These are phyloP conservation scores for Holtermannia corniformis DNA, from an alignment of 768 basidiomycete genomes.

Conservation along the genomic window DNA sequence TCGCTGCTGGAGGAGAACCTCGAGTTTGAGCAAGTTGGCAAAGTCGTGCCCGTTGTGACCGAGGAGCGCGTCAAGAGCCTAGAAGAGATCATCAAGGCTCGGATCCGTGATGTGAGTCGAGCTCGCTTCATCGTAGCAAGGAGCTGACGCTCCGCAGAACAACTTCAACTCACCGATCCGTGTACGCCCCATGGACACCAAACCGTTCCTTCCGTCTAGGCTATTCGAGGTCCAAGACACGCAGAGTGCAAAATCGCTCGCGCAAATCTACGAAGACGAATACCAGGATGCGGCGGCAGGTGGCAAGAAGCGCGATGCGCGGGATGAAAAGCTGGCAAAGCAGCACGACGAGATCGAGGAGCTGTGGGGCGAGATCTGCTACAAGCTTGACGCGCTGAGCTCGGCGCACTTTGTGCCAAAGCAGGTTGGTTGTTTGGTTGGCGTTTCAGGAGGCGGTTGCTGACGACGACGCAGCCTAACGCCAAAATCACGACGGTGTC, in stretches of 20 bases:
- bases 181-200: constrained; percentile 64
- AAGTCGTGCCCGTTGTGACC: constrained; percentile 77
- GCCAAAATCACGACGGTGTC: constrained; percentile 72
- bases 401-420: constrained; percentile 95
- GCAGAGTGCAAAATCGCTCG: constrained; percentile 77
- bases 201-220: constrained; percentile 82
- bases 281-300: constrained; percentile 62
- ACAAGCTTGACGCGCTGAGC: constrained; percentile 83
- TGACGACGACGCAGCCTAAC: constrained; percentile 57
- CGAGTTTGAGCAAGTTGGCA: constrained; percentile 84
- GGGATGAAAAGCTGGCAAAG: constrained; percentile 76
- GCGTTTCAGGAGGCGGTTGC: neutral
- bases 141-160: constrained; percentile 35
- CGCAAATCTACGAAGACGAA: constrained; percentile 92
- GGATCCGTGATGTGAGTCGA: constrained; percentile 61
- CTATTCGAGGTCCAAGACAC: constrained; percentile 81
- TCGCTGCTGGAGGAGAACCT: constrained; percentile 86
- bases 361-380: constrained; percentile 73
- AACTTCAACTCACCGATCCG: constrained; percentile 88
- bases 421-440: constrained; percentile 51
- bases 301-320: constrained; percentile 54
- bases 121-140: neutral
- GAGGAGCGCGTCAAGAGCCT: constrained; percentile 71
- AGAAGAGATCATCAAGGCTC: constrained; percentile 81
- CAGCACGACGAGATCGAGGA: constrained; percentile 80